phyloP scores from a whole-genome alignment of 1,139 yeast species.

The Debaryomyces sp. region DNA sequence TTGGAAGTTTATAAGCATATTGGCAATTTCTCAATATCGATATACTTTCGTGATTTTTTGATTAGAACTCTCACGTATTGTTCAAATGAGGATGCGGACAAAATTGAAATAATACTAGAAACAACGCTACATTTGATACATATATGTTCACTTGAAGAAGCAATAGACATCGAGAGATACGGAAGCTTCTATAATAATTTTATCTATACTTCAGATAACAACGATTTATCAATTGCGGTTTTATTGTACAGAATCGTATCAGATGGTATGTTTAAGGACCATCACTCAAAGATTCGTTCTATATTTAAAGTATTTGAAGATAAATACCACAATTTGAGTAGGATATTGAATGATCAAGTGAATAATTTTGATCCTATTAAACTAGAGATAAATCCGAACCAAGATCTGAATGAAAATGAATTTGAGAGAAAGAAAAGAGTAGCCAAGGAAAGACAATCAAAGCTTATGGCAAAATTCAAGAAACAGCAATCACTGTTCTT shows the following conservation, averaged over 20 bases:
- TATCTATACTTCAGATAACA: conserved; percentile 28
- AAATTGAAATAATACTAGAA: conserved; percentile 58
- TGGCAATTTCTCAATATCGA: conserved; percentile 53
- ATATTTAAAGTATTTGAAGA: conserved; percentile 46
- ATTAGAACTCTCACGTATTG: conserved; percentile 51
- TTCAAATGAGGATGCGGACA: conserved; percentile 35
- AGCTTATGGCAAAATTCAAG: conserved; percentile 74
- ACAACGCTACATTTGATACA: conserved; percentile 72
- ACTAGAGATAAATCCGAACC: conserved; percentile 19
- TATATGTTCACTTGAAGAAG: conserved; percentile 43
- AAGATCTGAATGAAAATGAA: conserved; percentile 39
- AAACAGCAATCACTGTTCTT: conserved; percentile 77
- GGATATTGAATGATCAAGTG: conserved; percentile 23
- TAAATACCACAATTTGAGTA: conserved; percentile 26
- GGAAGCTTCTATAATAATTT: conserved; percentile 41
- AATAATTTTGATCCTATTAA: conserved; percentile 22
- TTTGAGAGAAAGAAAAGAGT: conserved; percentile 62
- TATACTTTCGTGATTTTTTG: conserved; percentile 54
- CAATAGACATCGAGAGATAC: conserved; percentile 28
- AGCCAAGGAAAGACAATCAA: conserved; percentile 74
- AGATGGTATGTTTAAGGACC: conserved; percentile 40
- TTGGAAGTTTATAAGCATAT: conserved; percentile 38
- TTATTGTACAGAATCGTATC: conserved; percentile 47
- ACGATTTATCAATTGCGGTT: conserved; percentile 47
- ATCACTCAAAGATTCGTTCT: conserved; percentile 56